Base-by-base conservation (phyloP, 208 protist genomes). In the Trypanosomatidae sp. region DNA sequence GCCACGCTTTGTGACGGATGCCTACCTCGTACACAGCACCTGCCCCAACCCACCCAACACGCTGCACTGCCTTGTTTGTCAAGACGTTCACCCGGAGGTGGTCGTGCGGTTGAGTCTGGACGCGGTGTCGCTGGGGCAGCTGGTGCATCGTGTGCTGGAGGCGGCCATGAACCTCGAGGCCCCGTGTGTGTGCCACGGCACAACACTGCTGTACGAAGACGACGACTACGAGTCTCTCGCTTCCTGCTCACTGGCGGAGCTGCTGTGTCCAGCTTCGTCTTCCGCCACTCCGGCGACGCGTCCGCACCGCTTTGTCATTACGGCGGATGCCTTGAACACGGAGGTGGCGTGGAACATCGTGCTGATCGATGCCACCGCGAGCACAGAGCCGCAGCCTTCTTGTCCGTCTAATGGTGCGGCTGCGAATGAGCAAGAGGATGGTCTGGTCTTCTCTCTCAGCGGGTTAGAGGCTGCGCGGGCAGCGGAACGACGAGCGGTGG, bases 191-290 rank as follows among this genome's bases (percentile, higher is more conserved):
- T 83, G 73, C 25, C 55, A 72, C 44, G 83, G 76, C 8, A 25
- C 76, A 0, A 82, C 64, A 19, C 58, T 94, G 43, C 10, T 97
- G 9, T 97, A 92, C 71, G 92, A 97, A 47, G 81, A 82, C 30
- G 91, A 89, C 33, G 90, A 92, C 69, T 95, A 91, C 70, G 90
- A 97, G 44, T 76, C 43, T 2, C 71, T 97, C 33, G 80, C 71
- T 0, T 69, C 36, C 19, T 62, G 49, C 17, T 47, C 70, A 15
- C 83, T 97, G 15, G 58, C 56, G 41, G 79, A 71, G 5, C 47
- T 62, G 55, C 52, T 62, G 50, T 66, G 25, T 44, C 56, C 44
- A 1, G 3, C 41, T 12, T 30, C 55, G 1, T 2, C 36, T 33
- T 28, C 15, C 19, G 47, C 13, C 7, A 52, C 22, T 1, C 0